These are phyloP conservation scores for Nitzschia palea DNA, from an alignment of 108 stramenopile genomes.

Conservation along the genomic window DNA sequence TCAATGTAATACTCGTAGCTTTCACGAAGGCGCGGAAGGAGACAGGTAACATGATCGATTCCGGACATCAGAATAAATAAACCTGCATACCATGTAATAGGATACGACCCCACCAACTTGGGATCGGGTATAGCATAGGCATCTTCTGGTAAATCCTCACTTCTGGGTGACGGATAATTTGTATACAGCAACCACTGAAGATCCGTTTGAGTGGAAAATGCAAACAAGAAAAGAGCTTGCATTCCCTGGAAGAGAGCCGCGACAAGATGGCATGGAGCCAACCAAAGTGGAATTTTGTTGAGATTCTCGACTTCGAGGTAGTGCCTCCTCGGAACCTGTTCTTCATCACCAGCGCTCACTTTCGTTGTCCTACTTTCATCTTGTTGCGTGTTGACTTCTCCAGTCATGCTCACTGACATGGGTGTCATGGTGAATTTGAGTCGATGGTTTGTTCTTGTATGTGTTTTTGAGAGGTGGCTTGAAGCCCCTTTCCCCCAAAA, in stretches of 20 bases:
- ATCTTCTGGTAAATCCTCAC: not conserved
- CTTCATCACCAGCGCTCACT: not conserved
- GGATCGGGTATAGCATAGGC: conserved; percentile 3
- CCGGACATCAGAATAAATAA: conserved; percentile 19
- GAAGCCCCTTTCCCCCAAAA: too few relatives aligned
- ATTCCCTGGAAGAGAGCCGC: conserved; percentile 21
- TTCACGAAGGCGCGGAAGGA: conserved; percentile 13
- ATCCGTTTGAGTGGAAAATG: conserved; percentile 10
- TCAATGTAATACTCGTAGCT: conserved; percentile 25
- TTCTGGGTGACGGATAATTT: conserved; percentile 6
- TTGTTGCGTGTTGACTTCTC: not conserved
- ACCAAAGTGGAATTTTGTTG: conserved; percentile 13
- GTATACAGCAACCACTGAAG: conserved; percentile 18
- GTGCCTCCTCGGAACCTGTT: not conserved
- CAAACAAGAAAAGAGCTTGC: conserved; percentile 22
- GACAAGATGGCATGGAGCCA: conserved; percentile 2
- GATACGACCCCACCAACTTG: not conserved
- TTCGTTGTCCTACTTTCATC: not conserved
- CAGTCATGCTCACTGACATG: not conserved
- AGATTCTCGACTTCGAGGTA: conserved; percentile 8
- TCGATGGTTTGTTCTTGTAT: too few relatives aligned
- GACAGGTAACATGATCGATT: conserved; percentile 22
- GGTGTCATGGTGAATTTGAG: not conserved
- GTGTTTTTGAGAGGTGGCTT: too few relatives aligned
- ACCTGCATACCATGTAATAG: conserved; percentile 26